Conservation (phyloP, 208 protist genomes). For the Sergeia podlipaevii region DNA sequence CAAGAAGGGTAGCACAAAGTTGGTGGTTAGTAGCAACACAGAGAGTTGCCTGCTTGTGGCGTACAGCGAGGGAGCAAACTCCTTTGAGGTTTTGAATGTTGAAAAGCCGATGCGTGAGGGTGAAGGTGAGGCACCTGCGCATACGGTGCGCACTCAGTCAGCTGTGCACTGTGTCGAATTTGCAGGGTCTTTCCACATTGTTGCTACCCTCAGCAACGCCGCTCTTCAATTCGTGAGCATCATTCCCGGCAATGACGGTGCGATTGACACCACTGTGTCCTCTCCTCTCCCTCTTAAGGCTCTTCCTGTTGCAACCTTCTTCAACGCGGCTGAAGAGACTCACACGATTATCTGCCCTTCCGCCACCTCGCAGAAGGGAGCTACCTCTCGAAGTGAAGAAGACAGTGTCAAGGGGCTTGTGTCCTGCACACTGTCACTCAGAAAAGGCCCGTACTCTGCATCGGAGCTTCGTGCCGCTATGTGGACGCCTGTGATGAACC, state of each 20-base stretch:
- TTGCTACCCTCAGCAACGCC: constrained; percentile 3
- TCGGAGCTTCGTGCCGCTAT: not conserved
- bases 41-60: no score
- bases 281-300: not conserved
- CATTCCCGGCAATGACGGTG: constrained; percentile 1
- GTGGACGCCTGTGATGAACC: no score
- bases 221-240: constrained; percentile 4
- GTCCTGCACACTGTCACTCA: constrained; percentile 8
- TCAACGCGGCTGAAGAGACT: constrained; percentile 1
- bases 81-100: no score
- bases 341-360: constrained; percentile 1
- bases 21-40: no score
- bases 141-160: no score
- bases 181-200: constrained; percentile 24
- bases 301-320: constrained; percentile 6
- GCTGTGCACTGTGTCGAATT: constrained; percentile 18
- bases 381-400: not conserved
- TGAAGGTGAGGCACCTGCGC: no score
- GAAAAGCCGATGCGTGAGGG: no score
- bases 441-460: constrained; percentile 14
- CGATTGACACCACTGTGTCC: constrained; percentile 1
- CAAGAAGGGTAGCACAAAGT: no score
- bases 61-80: no score
- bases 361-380: no score
- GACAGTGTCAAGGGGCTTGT: not conserved